Base-by-base conservation (phyloP, 1,284 basidiomycete genomes). In the Mycosarcoma maydis region DNA sequence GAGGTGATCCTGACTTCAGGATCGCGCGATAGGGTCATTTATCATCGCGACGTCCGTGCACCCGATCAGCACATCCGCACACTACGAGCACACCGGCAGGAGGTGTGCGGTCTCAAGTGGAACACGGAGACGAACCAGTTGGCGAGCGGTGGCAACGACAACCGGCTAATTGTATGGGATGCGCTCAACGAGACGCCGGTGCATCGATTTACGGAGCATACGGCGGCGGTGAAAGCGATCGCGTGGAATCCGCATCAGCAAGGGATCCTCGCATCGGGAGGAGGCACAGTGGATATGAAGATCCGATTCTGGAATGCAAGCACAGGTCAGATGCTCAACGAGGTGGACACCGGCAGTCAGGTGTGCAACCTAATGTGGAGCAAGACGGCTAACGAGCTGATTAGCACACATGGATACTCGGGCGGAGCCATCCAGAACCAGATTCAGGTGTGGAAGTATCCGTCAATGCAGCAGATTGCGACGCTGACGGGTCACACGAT, bases 341-440 rank as follows among this genome's bases (percentile, higher is more conserved):
- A 75, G 46, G 60, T 80, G 10, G 77, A 81, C 45, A 81, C 80
- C 36, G 76, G 76, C n/a, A 76, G 70, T 38, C 76, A 82, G 53
- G 94, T 98, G 34, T 98, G 95, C 85, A 98, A 98, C 83, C 87
- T 98, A 46, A 92, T 93, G 72, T 98, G 94, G 94, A 95, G 92
- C 5, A 86, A 91, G 52, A 82, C 92, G 22, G 94, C 94, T 16
- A 95, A 98, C 80, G 95, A 98, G 83, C 87, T 98, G 30, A 94
- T 98, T 29, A 96, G 93, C 13, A 98, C 95, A 2, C 95, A 98
- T 78, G 95, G 96, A 1, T 98, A 94, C 84, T 95, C 92, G 19
- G 91, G 90, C 6, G 93, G 92, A 3, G 89, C 91, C 0, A 89
- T 94, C 6, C 94, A 97, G 82, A 98, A 98, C 83, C 95, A 98